Evolutionary conservation across 2,329 filamentous ascomycete genomes (phyloP).

Genomic region (Dothidotthia symphoricarpi): DNA sequence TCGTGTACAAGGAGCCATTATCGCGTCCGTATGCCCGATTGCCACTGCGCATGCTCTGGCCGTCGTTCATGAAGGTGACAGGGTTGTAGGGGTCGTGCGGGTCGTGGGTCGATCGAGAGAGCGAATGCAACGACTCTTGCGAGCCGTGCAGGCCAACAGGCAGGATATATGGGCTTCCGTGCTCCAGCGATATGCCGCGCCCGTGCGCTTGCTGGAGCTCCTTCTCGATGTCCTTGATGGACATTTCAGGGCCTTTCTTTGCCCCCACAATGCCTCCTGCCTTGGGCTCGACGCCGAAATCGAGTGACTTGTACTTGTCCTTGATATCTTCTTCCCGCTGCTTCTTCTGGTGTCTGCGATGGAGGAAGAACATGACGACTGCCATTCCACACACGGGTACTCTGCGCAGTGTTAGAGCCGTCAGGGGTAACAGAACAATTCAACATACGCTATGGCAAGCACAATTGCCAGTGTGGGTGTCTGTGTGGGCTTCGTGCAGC

Average conservation of each 20-base stretch:
- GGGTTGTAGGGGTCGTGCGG: conserved; percentile 83
- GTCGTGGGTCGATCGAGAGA: conserved; percentile 71
- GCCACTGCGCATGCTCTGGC: conserved; percentile 35
- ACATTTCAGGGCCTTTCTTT: conserved; percentile 52
- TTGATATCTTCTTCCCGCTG: conserved; percentile 73
- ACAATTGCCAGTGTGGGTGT: conserved; percentile 36
- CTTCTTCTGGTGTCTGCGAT: conserved; percentile 72
- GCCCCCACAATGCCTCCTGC: conserved; percentile 41
- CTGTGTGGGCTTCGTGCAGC: conserved; percentile 38
- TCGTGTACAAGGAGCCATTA: conserved; percentile 53
- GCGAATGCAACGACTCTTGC: conserved; percentile 79
- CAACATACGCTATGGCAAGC: conserved; percentile 36
- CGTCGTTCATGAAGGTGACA: conserved; percentile 56
- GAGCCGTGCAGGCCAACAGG: conserved; percentile 77
- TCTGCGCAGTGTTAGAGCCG: conserved; percentile 50
- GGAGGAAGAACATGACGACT: conserved; percentile 70
- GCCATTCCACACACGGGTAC: conserved; percentile 71
- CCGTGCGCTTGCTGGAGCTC: conserved; percentile 32
- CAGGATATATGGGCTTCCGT: conserved; percentile 88
- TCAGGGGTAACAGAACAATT: not conserved
- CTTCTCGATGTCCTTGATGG: conserved; percentile 56
- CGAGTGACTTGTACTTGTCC: conserved; percentile 86
- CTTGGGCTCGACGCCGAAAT: conserved; percentile 75
- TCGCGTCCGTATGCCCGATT: conserved; percentile 35
- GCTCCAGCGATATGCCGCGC: conserved; percentile 59